A percentile compares a stretch with the other conserved stretches of the same genome.
These are phyloP conservation scores for Capsicum pubescens DNA, from an alignment of 257 asterid genomes.

Conservation along the genomic window DNA sequence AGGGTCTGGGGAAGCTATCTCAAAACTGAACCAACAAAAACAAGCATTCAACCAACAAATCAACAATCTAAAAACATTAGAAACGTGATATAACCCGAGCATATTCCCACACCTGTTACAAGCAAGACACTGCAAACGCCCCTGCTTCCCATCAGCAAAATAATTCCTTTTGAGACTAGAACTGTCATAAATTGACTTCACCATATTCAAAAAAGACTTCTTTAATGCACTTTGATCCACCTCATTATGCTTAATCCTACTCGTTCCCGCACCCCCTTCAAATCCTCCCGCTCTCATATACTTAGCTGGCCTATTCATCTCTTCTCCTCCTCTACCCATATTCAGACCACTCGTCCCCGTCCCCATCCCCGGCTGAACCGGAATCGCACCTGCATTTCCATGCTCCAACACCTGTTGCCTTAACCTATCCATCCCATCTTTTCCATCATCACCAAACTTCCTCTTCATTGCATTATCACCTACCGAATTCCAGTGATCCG, in stretches of 20 bases:
- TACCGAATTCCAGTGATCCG: conserved; percentile 49
- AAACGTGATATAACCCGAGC: not conserved
- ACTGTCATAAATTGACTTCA: conserved; percentile 26
- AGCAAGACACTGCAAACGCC: conserved; percentile 31
- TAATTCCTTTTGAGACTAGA: conserved; percentile 27
- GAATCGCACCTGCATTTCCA: conserved; percentile 57
- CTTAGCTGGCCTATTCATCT: conserved; percentile 63
- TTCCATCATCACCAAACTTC: conserved; percentile 78
- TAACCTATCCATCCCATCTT: conserved; percentile 84
- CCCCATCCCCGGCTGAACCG: conserved; percentile 37
- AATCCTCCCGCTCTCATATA: conserved; percentile 44
- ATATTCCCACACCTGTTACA: conserved; percentile 32
- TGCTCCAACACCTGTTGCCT: conserved; percentile 89
- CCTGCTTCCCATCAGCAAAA: conserved; percentile 33
- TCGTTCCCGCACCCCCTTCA: conserved; percentile 13
- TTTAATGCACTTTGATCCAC: conserved; percentile 33
- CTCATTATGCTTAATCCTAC: conserved; percentile 31
- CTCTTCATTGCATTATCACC: conserved; percentile 64
- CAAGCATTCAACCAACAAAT: not conserved
- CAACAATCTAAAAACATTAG: not conserved
- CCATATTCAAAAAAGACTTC: conserved; percentile 30
- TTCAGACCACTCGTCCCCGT: conserved; percentile 46
- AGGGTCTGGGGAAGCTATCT: not conserved
- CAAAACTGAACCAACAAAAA: not conserved
- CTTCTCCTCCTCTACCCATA: conserved; percentile 56